phyloP scores from a whole-genome alignment of 2,329 filamentous ascomycete species.

The Ophiostoma angusticollis region DNA sequence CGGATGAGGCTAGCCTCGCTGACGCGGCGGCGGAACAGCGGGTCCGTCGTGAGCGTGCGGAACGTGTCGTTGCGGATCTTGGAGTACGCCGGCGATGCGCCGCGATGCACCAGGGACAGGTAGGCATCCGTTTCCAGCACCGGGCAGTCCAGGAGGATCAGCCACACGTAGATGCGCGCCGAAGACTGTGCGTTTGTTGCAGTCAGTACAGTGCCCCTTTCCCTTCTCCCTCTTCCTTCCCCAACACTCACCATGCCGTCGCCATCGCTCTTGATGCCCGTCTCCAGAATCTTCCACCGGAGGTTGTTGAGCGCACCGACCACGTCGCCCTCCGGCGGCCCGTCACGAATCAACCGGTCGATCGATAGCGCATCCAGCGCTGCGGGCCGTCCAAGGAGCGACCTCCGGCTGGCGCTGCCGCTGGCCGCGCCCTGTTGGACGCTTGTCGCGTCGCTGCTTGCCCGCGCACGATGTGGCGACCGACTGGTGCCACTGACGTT shows the following conservation, averaged over 20 bases:
- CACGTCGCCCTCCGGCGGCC: slow-evolving; percentile 60
- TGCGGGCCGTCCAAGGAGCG: slow-evolving; percentile 30
- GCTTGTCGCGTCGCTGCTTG: slow-evolving; percentile 56
- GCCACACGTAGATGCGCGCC: slow-evolving; percentile 88
- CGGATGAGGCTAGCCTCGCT: slow-evolving; percentile 92
- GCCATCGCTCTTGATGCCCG: slow-evolving; percentile 61
- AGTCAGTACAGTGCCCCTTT: no score
- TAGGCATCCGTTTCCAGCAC: slow-evolving; percentile 80
- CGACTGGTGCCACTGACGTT: slow-evolving; percentile 20
- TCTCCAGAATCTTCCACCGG: slow-evolving; percentile 59
- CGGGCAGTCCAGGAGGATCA: slow-evolving; percentile 80
- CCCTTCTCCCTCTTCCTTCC: no score
- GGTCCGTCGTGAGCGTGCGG: slow-evolving; percentile 88
- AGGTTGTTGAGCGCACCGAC: slow-evolving; percentile 54
- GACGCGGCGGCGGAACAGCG: slow-evolving; percentile 89
- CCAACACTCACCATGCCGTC: slow-evolving; percentile 77
- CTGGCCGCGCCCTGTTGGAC: slow-evolving; percentile 25
- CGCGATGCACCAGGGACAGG: slow-evolving; percentile 78
- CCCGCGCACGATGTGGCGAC: slow-evolving; percentile 46
- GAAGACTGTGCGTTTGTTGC: slow-evolving; percentile 50
- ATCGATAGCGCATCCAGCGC: slow-evolving; percentile 47
- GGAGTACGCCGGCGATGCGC: slow-evolving; percentile 84
- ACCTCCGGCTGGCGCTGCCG: slow-evolving; percentile 29
- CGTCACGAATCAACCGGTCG: slow-evolving; percentile 67
- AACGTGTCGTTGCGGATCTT: slow-evolving; percentile 99